phyloP scores from a whole-genome alignment of 176 grass and related monocot species.

The Triticum aestivum region IWGSC_CS_RefSeq_v2.1 NC_057809.1:191920373-191920872 shows the following conservation, averaged over 20 bases:
- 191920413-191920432: not conserved
- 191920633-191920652: not conserved
- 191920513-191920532: not conserved
- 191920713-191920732: not conserved
- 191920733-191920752: conserved; percentile 19
- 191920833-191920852: conserved; percentile 47
- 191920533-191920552: not conserved
- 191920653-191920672: not conserved
- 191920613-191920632: not conserved
- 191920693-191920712: not conserved
- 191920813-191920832: conserved; percentile 38
- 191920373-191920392: not conserved
- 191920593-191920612: conserved; percentile 17
- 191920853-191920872: conserved; percentile 71
- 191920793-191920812: conserved; percentile 50
- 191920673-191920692: not conserved
- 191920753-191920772: conserved; percentile 71
- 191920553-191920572: not conserved
- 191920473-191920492: not conserved
- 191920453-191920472: conserved; percentile 13
- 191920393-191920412: conserved; percentile 7
- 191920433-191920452: not conserved
- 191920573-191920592: conserved; percentile 10
- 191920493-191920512: not conserved
- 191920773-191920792: conserved; percentile 78